These are phyloP conservation scores for Tilletia indica DNA, from an alignment of 1,284 basidiomycete genomes.

Conservation along the genomic window DNA sequence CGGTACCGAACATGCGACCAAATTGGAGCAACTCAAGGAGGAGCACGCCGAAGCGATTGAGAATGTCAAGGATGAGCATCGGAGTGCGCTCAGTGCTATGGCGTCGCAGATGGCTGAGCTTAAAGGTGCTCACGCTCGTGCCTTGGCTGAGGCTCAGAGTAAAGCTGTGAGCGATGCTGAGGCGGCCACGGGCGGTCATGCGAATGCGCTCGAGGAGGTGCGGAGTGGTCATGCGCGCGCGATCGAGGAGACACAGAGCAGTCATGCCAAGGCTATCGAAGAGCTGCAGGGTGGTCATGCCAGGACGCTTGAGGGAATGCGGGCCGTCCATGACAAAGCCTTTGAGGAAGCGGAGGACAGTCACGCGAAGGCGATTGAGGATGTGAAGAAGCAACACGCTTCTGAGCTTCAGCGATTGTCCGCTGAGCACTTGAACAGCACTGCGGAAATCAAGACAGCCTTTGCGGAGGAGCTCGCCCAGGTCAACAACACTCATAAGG, in stretches of 20 bases:
- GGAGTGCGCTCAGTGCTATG: constrained; percentile 19
- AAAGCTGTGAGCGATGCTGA: constrained; percentile 14
- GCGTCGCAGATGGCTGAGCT: constrained; percentile 13
- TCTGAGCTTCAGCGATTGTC: constrained; percentile 29
- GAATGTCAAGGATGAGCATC: constrained; percentile 28
- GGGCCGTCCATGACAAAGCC: not conserved
- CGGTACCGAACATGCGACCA: constrained; percentile 17
- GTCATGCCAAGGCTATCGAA: not conserved
- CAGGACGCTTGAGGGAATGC: constrained; percentile 1
- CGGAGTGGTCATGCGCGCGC: constrained; percentile 26
- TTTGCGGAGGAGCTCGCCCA: constrained; percentile 32
- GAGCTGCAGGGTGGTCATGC: not conserved
- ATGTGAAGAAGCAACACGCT: constrained; percentile 28
- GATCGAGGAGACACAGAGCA: constrained; percentile 6
- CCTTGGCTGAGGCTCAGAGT: constrained; percentile 5
- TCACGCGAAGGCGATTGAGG: constrained; percentile 18
- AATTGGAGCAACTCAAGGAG: constrained; percentile 23
- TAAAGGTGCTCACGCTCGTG: not conserved
- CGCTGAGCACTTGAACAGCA: constrained; percentile 28
- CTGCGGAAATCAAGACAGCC: constrained; percentile 30
- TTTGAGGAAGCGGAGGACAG: not conserved
- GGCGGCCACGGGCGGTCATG: constrained; percentile 5
- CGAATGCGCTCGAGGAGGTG: constrained; percentile 27
- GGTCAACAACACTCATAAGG: constrained; percentile 26
- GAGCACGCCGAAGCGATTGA: constrained; percentile 26